A percentile compares a stretch with the other conserved stretches of the same genome.
phyloP scores from a whole-genome alignment of 2,329 filamentous ascomycete species.

The Chrysoporthe puriensis region DNA sequence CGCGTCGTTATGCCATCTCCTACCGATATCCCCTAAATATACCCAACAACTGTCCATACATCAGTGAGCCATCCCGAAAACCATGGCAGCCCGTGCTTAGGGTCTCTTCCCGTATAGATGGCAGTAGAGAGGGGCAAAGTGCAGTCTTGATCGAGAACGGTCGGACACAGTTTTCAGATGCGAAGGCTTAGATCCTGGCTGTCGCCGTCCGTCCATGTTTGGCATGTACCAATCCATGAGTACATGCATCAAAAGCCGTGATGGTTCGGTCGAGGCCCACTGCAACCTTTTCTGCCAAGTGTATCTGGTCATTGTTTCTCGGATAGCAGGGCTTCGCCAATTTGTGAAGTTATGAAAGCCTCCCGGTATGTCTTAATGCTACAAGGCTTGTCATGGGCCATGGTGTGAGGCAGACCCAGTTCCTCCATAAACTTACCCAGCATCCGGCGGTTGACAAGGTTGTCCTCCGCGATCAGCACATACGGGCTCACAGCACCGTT shows the following conservation, averaged over 20 bases:
- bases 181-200: slow-evolving; percentile 51
- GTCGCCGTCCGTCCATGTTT: slow-evolving; percentile 55
- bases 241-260: slow-evolving; percentile 39
- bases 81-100: slow-evolving; percentile 53
- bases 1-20: neutral
- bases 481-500: neutral
- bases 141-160: slow-evolving; percentile 53
- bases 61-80: slow-evolving; percentile 56
- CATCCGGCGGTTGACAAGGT: neutral
- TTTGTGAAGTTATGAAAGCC: neutral
- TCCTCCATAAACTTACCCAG: neutral
- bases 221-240: slow-evolving; percentile 61
- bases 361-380: neutral
- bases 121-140: slow-evolving; percentile 54
- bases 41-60: slow-evolving; percentile 46
- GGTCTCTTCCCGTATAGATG: slow-evolving; percentile 51
- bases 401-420: neutral
- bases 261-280: slow-evolving; percentile 22
- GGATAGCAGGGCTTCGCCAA: rapidly evolving
- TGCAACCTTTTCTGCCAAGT: neutral
- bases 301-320: neutral
- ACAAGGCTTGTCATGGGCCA: neutral
- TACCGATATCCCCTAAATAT: slow-evolving; percentile 31
- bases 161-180: slow-evolving; percentile 44
- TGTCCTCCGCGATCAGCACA: neutral